These are phyloP conservation scores for Leucocoprinus sp. DNA, from an alignment of 768 basidiomycete genomes.

Conservation along the genomic window DNA sequence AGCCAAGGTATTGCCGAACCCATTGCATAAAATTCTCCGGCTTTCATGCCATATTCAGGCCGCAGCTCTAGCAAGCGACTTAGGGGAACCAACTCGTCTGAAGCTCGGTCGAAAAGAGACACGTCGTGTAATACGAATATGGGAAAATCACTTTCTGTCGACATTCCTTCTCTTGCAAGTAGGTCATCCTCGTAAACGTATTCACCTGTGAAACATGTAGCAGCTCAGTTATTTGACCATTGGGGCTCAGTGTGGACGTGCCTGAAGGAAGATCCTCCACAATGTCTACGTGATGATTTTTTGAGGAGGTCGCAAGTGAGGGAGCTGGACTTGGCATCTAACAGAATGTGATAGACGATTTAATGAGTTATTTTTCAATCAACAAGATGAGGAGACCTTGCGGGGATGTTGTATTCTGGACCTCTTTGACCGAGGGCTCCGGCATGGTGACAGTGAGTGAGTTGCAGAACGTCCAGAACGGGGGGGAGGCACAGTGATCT, in stretches of 20 bases:
- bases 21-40: constrained; percentile 25
- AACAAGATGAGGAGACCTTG: constrained; percentile 6
- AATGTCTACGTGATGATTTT: constrained; percentile 2
- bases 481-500: not conserved
- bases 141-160: constrained; percentile 33
- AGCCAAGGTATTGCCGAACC: constrained; percentile 35
- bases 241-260: not conserved
- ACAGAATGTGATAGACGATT: not conserved
- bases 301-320: constrained; percentile 19
- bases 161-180: constrained; percentile 34
- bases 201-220: constrained; percentile 5
- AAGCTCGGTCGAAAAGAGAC: constrained; percentile 35
- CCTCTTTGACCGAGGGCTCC: not conserved
- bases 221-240: not conserved
- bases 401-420: not conserved
- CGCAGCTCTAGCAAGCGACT: constrained; percentile 28
- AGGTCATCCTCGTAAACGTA: constrained; percentile 31
- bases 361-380: not conserved
- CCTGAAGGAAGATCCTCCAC: not conserved
- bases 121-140: constrained; percentile 51
- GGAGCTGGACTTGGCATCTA: not conserved
- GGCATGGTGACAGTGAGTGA: not conserved
- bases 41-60: constrained; percentile 9
- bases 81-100: constrained; percentile 31
- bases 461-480: not conserved